Evolutionary conservation across 164 flowering plant genomes (phyloP).

Genomic region (Warburgia ugandensis): DNA sequence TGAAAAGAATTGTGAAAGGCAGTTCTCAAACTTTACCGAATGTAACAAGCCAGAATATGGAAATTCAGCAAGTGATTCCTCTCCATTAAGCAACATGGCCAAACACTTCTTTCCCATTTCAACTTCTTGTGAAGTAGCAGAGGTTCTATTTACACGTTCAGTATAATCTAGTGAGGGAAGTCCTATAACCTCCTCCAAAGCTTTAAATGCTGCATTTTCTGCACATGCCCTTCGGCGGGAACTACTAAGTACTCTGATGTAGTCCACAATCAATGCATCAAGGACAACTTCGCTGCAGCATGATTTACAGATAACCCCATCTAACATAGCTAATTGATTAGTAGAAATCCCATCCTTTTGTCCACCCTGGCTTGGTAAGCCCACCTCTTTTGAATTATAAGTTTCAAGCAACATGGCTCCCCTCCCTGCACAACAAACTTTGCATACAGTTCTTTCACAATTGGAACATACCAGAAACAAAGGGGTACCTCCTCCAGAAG

Average conservation of each 20-base stretch:
- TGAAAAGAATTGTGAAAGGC: no score
- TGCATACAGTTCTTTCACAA: slow-evolving; percentile 73
- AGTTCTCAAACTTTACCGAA: slow-evolving; percentile 56
- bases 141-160: slow-evolving; percentile 23
- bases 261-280: slow-evolving; percentile 80
- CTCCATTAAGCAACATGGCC: slow-evolving; percentile 42
- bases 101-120: slow-evolving; percentile 16
- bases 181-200: slow-evolving; percentile 54
- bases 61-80: slow-evolving; percentile 92
- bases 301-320: slow-evolving; percentile 60
- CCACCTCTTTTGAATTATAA: slow-evolving; percentile 34
- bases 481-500: slow-evolving; percentile 28
- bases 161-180: slow-evolving; percentile 18
- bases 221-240: slow-evolving; percentile 60
- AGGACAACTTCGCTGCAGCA: slow-evolving; percentile 71
- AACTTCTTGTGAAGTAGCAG: slow-evolving; percentile 17
- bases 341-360: slow-evolving; percentile 42
- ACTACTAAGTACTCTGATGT: slow-evolving; percentile 67
- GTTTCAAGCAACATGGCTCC: slow-evolving; percentile 64
- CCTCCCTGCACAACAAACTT: slow-evolving; percentile 83
- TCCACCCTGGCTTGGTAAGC: slow-evolving; percentile 35
- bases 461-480: slow-evolving; percentile 44
- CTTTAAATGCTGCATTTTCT: slow-evolving; percentile 49
- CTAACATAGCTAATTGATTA: slow-evolving; percentile 34
- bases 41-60: slow-evolving; percentile 79